A percentile compares a stretch with the other conserved stretches of the same genome.
phyloP scores from a whole-genome alignment of 106 monocot species.

The Gastrodia elata region DNA sequence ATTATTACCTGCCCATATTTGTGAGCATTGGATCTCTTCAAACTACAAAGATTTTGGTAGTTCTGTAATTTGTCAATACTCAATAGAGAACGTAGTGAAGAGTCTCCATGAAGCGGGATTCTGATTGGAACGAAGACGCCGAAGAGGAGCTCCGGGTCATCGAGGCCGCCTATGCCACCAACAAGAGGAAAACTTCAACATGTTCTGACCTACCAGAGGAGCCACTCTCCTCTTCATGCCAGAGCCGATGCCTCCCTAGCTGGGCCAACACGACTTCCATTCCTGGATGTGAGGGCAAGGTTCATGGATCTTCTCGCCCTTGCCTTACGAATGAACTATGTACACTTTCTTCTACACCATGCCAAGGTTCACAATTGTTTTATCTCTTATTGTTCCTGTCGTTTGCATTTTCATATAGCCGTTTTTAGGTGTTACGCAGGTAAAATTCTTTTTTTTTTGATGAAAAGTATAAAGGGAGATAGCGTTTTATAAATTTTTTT shows the following conservation, averaged over 20 bases:
- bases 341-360: conserved; percentile 13
- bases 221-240: conserved; percentile 4
- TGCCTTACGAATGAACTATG: conserved; percentile 1
- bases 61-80: too few species aligned
- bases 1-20: too few species aligned
- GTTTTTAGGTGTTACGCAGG: too few species aligned
- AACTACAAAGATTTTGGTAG: too few species aligned
- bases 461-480: too few species aligned
- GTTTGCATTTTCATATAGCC: neutral
- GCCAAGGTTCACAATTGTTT: conserved; percentile 16
- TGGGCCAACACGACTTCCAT: conserved; percentile 13
- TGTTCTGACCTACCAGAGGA: neutral
- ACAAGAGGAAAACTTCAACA: conserved; percentile 9
- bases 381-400: neutral
- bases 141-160: conserved; percentile 63
- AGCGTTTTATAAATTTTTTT: too few species aligned
- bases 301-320: neutral
- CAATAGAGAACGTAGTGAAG: too few species aligned
- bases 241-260: conserved; percentile 38
- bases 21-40: too few species aligned
- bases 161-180: conserved; percentile 25
- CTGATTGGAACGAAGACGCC: conserved; percentile 35
- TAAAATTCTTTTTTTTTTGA: too few species aligned
- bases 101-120: neutral
- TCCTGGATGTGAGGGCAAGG: neutral